A percentile compares a stretch with the other conserved stretches of the same genome.
Evolutionary conservation across 371 early-diverging fungal species (phyloP).

Genomic region (Thermomucor indicae-seudaticae): DNA sequence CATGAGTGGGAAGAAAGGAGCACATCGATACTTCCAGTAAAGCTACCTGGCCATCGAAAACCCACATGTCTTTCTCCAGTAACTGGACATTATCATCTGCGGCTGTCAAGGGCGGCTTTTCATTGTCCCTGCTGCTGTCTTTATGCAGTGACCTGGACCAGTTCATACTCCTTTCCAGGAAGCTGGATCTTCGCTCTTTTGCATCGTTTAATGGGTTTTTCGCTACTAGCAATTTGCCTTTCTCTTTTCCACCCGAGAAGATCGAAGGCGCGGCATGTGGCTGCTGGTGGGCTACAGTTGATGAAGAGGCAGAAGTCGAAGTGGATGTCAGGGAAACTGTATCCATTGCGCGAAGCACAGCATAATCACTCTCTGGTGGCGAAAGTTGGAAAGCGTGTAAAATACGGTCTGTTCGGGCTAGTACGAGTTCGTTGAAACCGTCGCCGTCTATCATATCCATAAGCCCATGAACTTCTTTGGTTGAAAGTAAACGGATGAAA

Average conservation of each 20-base stretch:
- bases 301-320: slow-evolving; percentile 10
- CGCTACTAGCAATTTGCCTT: slow-evolving; percentile 3
- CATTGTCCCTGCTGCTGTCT: slow-evolving; percentile 10
- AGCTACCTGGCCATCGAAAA: slow-evolving; percentile 55
- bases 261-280: slow-evolving; percentile 14
- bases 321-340: slow-evolving; percentile 6
- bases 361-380: slow-evolving; percentile 3
- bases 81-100: slow-evolving; percentile 17
- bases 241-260: slow-evolving; percentile 11
- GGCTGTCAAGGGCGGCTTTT: slow-evolving; percentile 1
- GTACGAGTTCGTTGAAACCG: slow-evolving; percentile 68
- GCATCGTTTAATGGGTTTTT: slow-evolving; percentile 5
- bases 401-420: slow-evolving; percentile 81
- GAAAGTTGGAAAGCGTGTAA: slow-evolving; percentile 63
- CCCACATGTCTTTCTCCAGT: slow-evolving; percentile 54
- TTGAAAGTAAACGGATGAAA: background rate
- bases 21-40: background rate
- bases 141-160: slow-evolving; percentile 9
- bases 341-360: background rate
- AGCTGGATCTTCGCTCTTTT: slow-evolving; percentile 9
- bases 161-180: slow-evolving; percentile 15
- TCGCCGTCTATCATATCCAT: slow-evolving; percentile 57
- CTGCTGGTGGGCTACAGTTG: slow-evolving; percentile 4
- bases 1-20: background rate
- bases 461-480: no score